phyloP scores from a whole-genome alignment of 345 rosid genomes.

The Brassica rapa region DNA sequence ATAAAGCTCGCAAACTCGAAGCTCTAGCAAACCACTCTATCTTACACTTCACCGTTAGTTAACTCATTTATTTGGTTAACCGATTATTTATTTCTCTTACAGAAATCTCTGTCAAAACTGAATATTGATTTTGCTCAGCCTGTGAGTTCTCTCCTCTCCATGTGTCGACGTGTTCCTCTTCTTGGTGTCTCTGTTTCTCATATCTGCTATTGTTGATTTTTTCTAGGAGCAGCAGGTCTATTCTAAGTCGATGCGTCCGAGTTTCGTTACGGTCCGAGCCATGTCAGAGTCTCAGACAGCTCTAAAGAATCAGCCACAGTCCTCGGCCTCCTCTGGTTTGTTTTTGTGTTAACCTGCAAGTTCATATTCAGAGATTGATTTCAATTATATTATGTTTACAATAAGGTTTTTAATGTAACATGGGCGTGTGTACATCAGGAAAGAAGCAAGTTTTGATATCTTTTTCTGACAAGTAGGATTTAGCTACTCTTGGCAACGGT shows the following conservation, averaged over 20 bases:
- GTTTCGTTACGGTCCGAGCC: conserved; percentile 45
- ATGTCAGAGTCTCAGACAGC: conserved; percentile 53
- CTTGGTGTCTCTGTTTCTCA: conserved; percentile 4
- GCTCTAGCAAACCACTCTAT: conserved; percentile 28
- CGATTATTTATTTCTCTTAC: neutral
- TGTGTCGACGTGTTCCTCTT: neutral
- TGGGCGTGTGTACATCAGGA: conserved; percentile 40
- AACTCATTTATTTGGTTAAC: neutral
- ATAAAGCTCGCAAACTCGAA: conserved; percentile 55
- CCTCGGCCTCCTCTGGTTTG: conserved; percentile 47
- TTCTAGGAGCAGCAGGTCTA: conserved; percentile 37
- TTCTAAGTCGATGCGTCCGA: conserved; percentile 33
- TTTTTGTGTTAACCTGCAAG: conserved; percentile 2
- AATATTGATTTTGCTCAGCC: conserved; percentile 23
- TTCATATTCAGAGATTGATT: neutral
- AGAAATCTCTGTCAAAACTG: conserved; percentile 24
- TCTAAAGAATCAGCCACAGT: conserved; percentile 34
- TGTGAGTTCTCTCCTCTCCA: conserved; percentile 22
- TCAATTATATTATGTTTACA: neutral
- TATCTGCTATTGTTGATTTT: conserved; percentile 14
- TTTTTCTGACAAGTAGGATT: conserved; percentile 73
- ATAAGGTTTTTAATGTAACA: neutral
- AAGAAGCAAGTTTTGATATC: conserved; percentile 82
- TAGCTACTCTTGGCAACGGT: conserved; percentile 68
- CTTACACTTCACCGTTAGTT: conserved; percentile 9